These are phyloP conservation scores for Artemisia annua DNA, from an alignment of 129 eudicot species.

Conservation along the genomic window DNA sequence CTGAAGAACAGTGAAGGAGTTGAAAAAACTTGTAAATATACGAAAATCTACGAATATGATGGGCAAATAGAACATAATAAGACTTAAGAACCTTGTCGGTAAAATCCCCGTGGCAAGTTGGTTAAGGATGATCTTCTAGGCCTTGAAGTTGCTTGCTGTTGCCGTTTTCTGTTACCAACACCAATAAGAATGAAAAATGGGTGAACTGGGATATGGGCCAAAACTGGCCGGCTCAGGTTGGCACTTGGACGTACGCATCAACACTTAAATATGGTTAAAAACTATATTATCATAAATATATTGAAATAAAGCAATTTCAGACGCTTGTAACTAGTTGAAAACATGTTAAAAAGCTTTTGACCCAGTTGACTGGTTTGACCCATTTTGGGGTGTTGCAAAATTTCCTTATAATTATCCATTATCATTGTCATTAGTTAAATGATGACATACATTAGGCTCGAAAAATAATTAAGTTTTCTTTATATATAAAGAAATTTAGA, in stretches of 20 bases:
- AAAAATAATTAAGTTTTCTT: not conserved
- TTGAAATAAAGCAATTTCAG: not conserved
- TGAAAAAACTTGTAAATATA: not conserved
- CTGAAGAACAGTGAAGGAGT: constrained; percentile 29
- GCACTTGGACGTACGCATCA: not conserved
- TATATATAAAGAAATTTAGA: not conserved
- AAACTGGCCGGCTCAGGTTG: not conserved
- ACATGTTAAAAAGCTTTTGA: not conserved
- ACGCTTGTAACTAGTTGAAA: not conserved
- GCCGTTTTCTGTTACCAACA: constrained; percentile 43
- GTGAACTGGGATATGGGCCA: not conserved
- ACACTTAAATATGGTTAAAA: not conserved
- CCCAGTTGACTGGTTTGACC: not conserved
- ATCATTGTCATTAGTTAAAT: not conserved
- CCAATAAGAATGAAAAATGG: not conserved
- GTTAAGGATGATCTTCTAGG: constrained; percentile 70
- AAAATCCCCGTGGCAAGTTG: constrained; percentile 64
- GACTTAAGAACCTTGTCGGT: constrained; percentile 48
- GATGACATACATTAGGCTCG: not conserved
- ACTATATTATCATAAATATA: not conserved
- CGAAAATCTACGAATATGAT: not conserved
- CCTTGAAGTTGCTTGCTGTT: constrained; percentile 46
- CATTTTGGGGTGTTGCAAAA: not conserved
- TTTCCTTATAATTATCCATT: not conserved
- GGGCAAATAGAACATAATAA: not conserved